Conservation (phyloP, 2,329 filamentous ascomycete genomes). For the Endoconidiophora laricicola region DNA sequence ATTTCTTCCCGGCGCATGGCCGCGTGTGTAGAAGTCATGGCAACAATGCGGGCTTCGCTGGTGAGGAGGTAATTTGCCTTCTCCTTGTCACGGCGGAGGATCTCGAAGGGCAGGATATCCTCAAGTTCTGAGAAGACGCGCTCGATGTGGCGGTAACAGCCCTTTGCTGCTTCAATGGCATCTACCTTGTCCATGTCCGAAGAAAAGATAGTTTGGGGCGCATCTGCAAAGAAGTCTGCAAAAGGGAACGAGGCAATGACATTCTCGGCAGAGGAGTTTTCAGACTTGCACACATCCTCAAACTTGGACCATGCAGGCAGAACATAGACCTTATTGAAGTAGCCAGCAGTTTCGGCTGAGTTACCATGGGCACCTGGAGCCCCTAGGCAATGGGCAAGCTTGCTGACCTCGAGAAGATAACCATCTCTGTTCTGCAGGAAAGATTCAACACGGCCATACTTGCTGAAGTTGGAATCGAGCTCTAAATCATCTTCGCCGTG, state of each 20-base stretch:
- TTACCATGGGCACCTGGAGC: slow-evolving; percentile 90
- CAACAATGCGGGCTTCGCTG: slow-evolving; percentile 91
- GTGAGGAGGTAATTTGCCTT: slow-evolving; percentile 92
- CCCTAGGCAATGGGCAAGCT: slow-evolving; percentile 66
- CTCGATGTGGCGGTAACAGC: slow-evolving; percentile 75
- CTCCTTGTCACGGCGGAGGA: slow-evolving; percentile 72
- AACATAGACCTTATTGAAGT: slow-evolving; percentile 88
- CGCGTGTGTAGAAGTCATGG: slow-evolving; percentile 97
- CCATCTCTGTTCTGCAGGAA: slow-evolving; percentile 75
- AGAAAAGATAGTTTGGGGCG: slow-evolving; percentile 73
- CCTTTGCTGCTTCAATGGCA: slow-evolving; percentile 59
- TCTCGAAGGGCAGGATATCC: slow-evolving; percentile 89
- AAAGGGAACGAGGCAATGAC: slow-evolving; percentile 72
- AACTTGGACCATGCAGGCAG: slow-evolving; percentile 80
- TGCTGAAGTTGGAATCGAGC: slow-evolving; percentile 76
- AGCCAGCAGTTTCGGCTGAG: slow-evolving; percentile 90
- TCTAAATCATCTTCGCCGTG: slow-evolving; percentile 91
- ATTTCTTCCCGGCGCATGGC: slow-evolving; percentile 90
- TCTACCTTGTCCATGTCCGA: slow-evolving; percentile 44
- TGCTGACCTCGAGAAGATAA: slow-evolving; percentile 69
- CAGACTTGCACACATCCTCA: slow-evolving; percentile 38
- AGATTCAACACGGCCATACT: slow-evolving; percentile 84
- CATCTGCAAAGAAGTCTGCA: slow-evolving; percentile 69
- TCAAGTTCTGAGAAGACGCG: slow-evolving; percentile 86
- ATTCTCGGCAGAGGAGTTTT: slow-evolving; percentile 39